Conservation (phyloP, 164 flowering plant genomes). For the Chimonanthus praecox region DNA sequence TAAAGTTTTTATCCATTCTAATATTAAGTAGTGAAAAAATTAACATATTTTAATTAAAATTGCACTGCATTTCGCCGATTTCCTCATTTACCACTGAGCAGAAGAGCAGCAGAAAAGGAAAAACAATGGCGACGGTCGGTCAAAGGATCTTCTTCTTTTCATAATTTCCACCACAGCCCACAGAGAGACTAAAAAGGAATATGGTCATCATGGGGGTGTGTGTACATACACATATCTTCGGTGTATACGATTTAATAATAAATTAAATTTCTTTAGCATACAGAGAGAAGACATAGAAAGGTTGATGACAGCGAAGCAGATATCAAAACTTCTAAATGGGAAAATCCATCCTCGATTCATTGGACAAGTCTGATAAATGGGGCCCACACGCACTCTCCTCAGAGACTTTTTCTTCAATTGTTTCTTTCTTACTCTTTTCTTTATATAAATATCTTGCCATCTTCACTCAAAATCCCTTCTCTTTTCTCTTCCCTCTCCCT, state of each 20-base stretch:
- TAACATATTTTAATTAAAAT: background rate
- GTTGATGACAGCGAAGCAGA: slow-evolving; percentile 62
- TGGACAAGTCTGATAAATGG: slow-evolving; percentile 26
- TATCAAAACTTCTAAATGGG: slow-evolving; percentile 18
- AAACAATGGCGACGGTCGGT: background rate
- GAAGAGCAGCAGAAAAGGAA: background rate
- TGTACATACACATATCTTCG: too few species aligned
- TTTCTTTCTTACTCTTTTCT: background rate
- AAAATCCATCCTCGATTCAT: slow-evolving; percentile 22
- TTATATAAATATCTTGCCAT: slow-evolving; percentile 3
- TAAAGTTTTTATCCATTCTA: too few species aligned
- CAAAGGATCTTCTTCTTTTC: slow-evolving; percentile 7
- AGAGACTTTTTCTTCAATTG: slow-evolving; percentile 5
- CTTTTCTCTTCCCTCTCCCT: slow-evolving; percentile 18
- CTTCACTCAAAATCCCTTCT: background rate
- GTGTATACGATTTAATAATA: too few species aligned
- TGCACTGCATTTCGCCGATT: background rate
- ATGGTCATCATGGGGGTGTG: too few species aligned
- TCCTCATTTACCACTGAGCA: background rate
- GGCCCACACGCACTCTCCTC: slow-evolving; percentile 9
- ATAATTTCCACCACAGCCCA: background rate
- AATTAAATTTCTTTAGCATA: too few species aligned
- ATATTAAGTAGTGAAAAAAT: too few species aligned
- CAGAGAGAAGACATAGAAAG: slow-evolving; percentile 16
- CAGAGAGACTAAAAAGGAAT: background rate